Evolutionary conservation across 2,329 filamentous ascomycete species (phyloP).

Genomic region (Sporothrix brunneoviolacea): DNA sequence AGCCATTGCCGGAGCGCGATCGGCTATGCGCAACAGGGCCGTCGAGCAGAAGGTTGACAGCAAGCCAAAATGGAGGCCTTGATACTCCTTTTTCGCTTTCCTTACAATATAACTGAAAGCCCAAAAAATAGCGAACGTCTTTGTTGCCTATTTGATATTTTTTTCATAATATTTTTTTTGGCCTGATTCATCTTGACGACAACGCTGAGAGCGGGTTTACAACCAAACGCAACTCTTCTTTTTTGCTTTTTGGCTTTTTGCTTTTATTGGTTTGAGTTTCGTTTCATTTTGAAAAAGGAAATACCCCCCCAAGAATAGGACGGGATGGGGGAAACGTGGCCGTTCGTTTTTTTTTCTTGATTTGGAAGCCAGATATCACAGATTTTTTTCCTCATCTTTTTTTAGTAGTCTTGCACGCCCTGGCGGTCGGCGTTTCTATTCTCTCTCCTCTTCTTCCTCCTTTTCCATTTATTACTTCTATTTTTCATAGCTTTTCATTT

Average conservation of each 20-base stretch:
- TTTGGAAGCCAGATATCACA: not conserved
- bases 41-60: constrained; percentile 28
- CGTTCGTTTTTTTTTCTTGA: not conserved
- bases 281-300: constrained; percentile 20
- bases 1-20: constrained; percentile 38
- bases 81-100: constrained; percentile 24
- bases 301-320: not conserved
- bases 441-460: not conserved
- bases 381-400: not conserved
- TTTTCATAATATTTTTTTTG: not conserved
- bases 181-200: too few relatives aligned
- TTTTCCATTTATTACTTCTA: not conserved
- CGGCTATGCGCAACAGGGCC: constrained; percentile 34
- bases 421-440: not conserved
- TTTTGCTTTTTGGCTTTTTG: not conserved
- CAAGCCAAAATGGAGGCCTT: constrained; percentile 42
- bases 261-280: constrained; percentile 22
- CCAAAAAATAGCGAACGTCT: too few relatives aligned
- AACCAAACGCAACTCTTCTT: constrained; percentile 1
- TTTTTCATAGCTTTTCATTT: too few relatives aligned
- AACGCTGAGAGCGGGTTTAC: constrained; percentile 7
- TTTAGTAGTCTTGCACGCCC: not conserved
- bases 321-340: not conserved
- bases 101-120: too few relatives aligned
- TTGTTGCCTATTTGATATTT: too few relatives aligned